Conservation (phyloP, 2,329 filamentous ascomycete species). For the Podosphaera fusca region DNA sequence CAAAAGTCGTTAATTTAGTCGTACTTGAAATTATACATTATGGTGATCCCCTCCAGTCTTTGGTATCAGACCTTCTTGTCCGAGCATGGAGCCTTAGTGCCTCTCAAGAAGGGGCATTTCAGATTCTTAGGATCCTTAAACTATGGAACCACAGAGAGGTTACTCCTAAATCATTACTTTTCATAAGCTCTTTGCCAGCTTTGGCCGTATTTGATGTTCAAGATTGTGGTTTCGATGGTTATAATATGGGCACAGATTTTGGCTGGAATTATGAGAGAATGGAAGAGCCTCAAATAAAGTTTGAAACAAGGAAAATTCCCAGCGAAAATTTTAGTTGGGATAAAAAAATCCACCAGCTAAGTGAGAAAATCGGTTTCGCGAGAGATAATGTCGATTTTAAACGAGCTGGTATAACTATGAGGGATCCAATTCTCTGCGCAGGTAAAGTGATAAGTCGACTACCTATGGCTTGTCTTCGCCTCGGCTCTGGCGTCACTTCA, state of each 20-base stretch:
- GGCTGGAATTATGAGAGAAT: constrained; percentile 4
- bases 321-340: constrained; percentile 7
- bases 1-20: constrained; percentile 14
- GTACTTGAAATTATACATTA: constrained; percentile 13
- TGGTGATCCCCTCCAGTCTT: neutral
- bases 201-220: constrained; percentile 14
- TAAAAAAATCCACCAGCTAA: constrained; percentile 6
- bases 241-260: neutral
- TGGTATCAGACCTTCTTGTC: constrained; percentile 4
- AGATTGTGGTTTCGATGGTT: constrained; percentile 8
- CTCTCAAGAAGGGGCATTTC: constrained; percentile 10
- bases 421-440: constrained; percentile 6
- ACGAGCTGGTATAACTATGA: constrained; percentile 7
- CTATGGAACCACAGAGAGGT: constrained; percentile 13
- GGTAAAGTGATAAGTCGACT: constrained; percentile 10
- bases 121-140: constrained; percentile 14
- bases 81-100: constrained; percentile 14
- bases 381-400: constrained; percentile 12
- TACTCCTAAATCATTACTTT: constrained; percentile 12
- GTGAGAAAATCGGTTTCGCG: constrained; percentile 11
- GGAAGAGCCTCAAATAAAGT: neutral
- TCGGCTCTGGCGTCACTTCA: constrained; percentile 7
- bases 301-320: neutral
- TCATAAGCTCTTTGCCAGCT: constrained; percentile 13
- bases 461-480: constrained; percentile 12